These are phyloP conservation scores for Penicillium sp. DNA, from an alignment of 2,329 filamentous ascomycete species.

Conservation along the genomic window DNA sequence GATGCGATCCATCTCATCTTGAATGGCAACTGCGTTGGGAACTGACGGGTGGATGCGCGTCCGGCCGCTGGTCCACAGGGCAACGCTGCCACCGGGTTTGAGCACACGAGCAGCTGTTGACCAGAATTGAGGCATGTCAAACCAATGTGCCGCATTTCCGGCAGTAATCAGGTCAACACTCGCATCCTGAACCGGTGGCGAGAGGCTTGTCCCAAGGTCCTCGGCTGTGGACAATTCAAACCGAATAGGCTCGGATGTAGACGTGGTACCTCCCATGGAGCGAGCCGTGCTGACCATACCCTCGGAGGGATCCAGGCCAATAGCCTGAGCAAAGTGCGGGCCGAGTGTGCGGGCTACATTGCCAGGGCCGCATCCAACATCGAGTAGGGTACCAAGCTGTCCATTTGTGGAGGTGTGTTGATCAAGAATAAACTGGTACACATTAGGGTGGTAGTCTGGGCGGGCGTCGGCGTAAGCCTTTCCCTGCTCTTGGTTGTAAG, in stretches of 20 bases:
- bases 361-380: conserved; percentile 56
- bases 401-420: conserved; percentile 48
- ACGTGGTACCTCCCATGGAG: conserved; percentile 31
- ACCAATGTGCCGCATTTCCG: conserved; percentile 55
- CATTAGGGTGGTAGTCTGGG: no score
- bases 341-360: conserved; percentile 45
- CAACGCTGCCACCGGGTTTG: conserved; percentile 51
- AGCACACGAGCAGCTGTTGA: conserved; percentile 43
- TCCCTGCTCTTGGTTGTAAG: no score
- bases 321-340: conserved; percentile 42
- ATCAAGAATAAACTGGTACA: no score
- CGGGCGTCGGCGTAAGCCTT: no score
- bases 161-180: conserved; percentile 49
- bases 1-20: no score
- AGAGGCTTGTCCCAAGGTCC: conserved; percentile 32
- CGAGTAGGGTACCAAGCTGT: conserved; percentile 42
- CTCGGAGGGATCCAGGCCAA: conserved; percentile 51
- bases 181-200: conserved; percentile 26
- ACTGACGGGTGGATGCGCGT: conserved; percentile 23
- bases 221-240: conserved; percentile 47
- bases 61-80: conserved; percentile 45
- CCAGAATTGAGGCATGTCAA: conserved; percentile 52
- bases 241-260: conserved; percentile 32
- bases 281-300: conserved; percentile 51
- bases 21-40: conserved; percentile 42